Evolutionary conservation across 176 grass and related monocot genomes (phyloP).

Genomic region (Miscanthus lutarioriparius): DNA sequence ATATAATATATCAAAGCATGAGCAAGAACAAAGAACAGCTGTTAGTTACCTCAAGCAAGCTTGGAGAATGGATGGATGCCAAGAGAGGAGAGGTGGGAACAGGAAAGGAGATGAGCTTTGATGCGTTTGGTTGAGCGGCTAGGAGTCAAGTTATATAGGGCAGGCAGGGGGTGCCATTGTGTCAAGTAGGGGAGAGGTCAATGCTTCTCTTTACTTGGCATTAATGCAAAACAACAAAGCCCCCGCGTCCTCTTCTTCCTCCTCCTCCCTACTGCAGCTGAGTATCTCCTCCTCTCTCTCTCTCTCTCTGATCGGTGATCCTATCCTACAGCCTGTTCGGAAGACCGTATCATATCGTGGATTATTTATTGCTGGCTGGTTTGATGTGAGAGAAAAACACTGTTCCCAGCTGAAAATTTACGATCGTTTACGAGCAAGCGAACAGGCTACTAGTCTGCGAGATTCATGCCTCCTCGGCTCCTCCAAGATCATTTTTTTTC

Average conservation of each 20-base stretch:
- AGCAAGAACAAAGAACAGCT: conserved; percentile 24
- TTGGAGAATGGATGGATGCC: not conserved
- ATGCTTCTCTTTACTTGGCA: conserved; percentile 56
- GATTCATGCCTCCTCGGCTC: conserved; percentile 4
- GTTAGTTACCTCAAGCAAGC: not conserved
- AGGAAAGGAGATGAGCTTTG: conserved; percentile 28
- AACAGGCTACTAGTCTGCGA: too few relatives aligned
- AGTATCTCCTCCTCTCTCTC: not conserved
- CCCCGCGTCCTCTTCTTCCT: conserved; percentile 12
- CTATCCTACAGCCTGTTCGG: too few relatives aligned
- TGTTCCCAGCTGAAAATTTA: too few relatives aligned
- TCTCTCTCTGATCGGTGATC: conserved; percentile 19
- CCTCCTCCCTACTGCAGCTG: not conserved
- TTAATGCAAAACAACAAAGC: conserved; percentile 52
- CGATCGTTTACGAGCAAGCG: too few relatives aligned
- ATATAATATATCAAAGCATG: not conserved
- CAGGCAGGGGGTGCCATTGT: not conserved
- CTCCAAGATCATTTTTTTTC: conserved; percentile 7
- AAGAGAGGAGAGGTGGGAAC: not conserved
- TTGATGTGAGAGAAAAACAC: too few relatives aligned
- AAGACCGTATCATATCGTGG: too few relatives aligned
- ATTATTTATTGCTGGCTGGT: too few relatives aligned
- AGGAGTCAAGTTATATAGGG: conserved; percentile 48
- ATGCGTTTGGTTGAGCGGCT: conserved; percentile 36
- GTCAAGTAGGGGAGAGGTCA: conserved; percentile 52